Evolutionary conservation across 2,329 filamentous ascomycete species (phyloP), one percentile per base, ranked within the genome.

Genomic region (Fonsecaea monophora): DNA sequence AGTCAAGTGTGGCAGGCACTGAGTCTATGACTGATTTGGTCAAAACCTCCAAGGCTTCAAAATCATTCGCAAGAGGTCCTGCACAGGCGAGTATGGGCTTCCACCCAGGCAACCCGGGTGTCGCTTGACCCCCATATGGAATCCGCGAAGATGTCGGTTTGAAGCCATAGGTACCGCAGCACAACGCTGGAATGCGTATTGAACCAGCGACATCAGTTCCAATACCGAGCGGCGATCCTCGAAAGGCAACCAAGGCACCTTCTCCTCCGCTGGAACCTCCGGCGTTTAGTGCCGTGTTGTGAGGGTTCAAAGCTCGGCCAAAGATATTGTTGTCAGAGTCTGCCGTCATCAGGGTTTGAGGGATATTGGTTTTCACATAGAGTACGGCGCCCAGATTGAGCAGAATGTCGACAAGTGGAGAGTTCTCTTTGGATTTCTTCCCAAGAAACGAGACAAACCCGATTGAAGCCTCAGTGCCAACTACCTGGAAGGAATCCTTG

Each of bases 351-450:
- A 87, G 78, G 0, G 83, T 85, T 67, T 84, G 82, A 2, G 85
- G 84, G 1, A 86, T 75, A 66, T 86, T 86, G 3, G 85, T 87
- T 74, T 87, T 85, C 73, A 86, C 80, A 63, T 66, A 71, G 40
- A 66, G 61, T 2, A 73, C 68, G 1, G 84, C 83, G 4, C 83
- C 83, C 4, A 79, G 76, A 13, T 73, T 72, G 2, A 83, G 75
- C 12, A 86, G 72, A 30, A 82, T 70, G 12, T 73, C 69, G 13
- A 76, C 75, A 32, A 77, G 63, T 1, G 74, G 72, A 40, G 72
- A 73, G 6, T 74, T 74, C 4, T 58, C 67, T 13, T 64, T 54
- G 1, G 76, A 75, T 1, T 75, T 76, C 48, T 75, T 74, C 25
- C 71, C 71, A 1, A 75, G 68, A 3, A 77, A 69, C 5, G 75